Evolutionary conservation across 2,329 filamentous ascomycete species (phyloP).

Genomic region (Fusarium irregulare): DNA sequence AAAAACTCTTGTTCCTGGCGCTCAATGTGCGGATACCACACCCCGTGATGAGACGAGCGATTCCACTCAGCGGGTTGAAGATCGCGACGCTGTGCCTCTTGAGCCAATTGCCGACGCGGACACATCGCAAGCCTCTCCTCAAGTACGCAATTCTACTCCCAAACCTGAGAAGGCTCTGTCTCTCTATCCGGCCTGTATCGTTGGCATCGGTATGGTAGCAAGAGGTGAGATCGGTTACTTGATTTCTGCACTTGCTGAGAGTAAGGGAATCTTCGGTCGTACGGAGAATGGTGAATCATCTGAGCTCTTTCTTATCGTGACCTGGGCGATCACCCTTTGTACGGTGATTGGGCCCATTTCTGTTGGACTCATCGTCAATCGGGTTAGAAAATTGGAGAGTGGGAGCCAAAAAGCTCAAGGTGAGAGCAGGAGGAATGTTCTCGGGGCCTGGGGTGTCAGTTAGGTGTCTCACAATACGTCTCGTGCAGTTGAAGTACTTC

Average conservation of each 20-base stretch:
- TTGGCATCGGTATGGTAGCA: constrained; percentile 77
- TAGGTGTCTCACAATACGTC: not conserved
- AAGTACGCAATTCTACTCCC: constrained; percentile 14
- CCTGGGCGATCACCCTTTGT: constrained; percentile 67
- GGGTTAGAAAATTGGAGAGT: constrained; percentile 51
- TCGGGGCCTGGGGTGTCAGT: constrained; percentile 41
- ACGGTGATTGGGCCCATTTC: constrained; percentile 63
- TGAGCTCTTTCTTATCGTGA: constrained; percentile 63
- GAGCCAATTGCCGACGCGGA: not conserved
- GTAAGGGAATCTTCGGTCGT: constrained; percentile 55
- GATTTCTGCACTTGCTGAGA: constrained; percentile 75
- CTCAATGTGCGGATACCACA: constrained; percentile 21
- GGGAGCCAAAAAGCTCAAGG: constrained; percentile 12
- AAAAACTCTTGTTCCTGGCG: constrained; percentile 10
- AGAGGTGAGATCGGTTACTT: constrained; percentile 85
- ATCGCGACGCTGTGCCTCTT: not conserved
- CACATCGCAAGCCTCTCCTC: not conserved
- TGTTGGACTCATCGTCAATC: constrained; percentile 59
- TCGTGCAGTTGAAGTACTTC: not conserved
- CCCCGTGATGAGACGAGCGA: not conserved
- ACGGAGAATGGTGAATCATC: constrained; percentile 40
- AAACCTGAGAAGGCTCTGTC: constrained; percentile 64
- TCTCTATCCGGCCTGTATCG: constrained; percentile 73
- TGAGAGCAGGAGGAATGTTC: constrained; percentile 27
- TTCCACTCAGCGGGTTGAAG: not conserved